phyloP scores from a whole-genome alignment of 495 filamentous ascomycete genomes.

The Lepraria neglecta region DNA sequence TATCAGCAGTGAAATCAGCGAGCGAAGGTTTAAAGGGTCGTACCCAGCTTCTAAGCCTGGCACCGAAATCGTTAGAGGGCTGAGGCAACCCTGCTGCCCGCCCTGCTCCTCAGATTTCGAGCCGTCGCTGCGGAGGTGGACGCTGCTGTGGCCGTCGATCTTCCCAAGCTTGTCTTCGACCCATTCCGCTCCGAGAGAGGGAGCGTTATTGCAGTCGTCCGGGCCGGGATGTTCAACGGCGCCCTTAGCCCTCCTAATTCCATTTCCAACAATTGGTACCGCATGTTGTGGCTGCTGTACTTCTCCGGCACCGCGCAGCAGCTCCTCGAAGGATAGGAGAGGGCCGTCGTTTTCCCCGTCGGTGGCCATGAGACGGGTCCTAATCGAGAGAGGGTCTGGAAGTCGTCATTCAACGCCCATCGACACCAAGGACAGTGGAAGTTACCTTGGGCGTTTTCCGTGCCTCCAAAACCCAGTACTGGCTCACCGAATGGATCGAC shows the following conservation, averaged over 20 bases:
- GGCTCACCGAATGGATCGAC: neutral
- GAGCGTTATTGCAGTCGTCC: neutral
- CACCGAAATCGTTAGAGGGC: too few relatives aligned
- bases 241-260: neutral
- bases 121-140: neutral
- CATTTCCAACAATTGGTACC: neutral
- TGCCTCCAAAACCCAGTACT: neutral
- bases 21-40: too few relatives aligned
- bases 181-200: neutral
- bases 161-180: neutral
- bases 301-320: neutral
- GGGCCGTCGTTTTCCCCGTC: neutral
- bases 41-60: too few relatives aligned
- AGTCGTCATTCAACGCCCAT: neutral
- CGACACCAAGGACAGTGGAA: neutral
- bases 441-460: neutral
- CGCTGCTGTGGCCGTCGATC: neutral
- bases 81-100: too few relatives aligned
- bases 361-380: neutral
- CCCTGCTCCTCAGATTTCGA: neutral
- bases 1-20: too few relatives aligned
- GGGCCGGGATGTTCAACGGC: neutral
- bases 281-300: neutral
- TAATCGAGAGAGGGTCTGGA: neutral
- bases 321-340: neutral